A percentile compares a stretch with the other conserved stretches of the same genome.
phyloP scores from a whole-genome alignment of 208 protist genomes.

The Trypanosoma cruzi region DNA sequence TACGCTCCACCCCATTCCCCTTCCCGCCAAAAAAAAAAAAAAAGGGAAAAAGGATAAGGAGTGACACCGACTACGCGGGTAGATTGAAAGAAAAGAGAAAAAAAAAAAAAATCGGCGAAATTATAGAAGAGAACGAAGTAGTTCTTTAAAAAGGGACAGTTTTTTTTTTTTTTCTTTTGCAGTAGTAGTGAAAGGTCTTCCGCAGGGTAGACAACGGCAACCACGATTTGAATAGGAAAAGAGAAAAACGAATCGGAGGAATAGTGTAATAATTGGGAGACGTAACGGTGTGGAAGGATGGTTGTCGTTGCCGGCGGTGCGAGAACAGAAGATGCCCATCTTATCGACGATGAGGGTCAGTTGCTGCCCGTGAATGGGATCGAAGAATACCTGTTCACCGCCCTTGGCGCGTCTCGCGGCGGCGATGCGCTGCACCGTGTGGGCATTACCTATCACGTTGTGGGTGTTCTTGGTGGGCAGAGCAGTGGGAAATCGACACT shows the following conservation, averaged over 20 bases:
- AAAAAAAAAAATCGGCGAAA: neutral
- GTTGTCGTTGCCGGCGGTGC: neutral
- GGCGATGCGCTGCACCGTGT: slow-evolving; percentile 37
- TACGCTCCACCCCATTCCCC: too few relatives aligned
- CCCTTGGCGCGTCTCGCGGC: neutral
- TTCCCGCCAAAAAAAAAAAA: too few relatives aligned
- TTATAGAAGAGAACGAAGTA: neutral
- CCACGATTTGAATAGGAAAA: neutral
- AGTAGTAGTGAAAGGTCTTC: neutral
- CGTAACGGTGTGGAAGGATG: slow-evolving; percentile 7
- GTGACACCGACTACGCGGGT: neutral
- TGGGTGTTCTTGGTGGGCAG: slow-evolving; percentile 96
- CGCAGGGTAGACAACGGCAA: neutral
- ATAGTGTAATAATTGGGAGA: neutral
- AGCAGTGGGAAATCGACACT: slow-evolving; percentile 98
- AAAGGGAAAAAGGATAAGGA: neutral
- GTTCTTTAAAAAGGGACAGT: neutral
- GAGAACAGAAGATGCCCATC: slow-evolving; percentile 33
- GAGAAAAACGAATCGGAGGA: neutral
- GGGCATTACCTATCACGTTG: slow-evolving; percentile 82
- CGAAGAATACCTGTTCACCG: slow-evolving; percentile 38
- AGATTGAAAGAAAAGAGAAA: too few relatives aligned
- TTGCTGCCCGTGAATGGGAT: slow-evolving; percentile 57
- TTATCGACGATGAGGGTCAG: slow-evolving; percentile 71
- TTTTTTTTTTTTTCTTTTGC: neutral